Percentiles rank a stretch among this genome's conserved stretches.
These are phyloP conservation scores for Thozetella sp. DNA, from an alignment of 495 filamentous ascomycete species.

Conservation along the genomic window DNA sequence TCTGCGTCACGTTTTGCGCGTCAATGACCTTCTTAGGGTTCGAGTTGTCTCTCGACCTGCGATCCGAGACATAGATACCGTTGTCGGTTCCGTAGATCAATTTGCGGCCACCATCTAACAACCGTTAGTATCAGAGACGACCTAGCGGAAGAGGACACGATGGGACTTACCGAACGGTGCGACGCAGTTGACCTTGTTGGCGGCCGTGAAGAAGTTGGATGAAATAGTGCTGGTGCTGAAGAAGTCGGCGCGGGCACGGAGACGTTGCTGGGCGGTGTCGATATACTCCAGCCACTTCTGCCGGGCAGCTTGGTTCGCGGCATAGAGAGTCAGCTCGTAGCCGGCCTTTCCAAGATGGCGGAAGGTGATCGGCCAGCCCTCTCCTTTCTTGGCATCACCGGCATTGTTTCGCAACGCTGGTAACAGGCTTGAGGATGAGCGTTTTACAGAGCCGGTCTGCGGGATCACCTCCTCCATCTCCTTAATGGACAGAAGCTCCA, in stretches of 20 bases:
- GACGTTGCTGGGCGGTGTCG: conserved; percentile 81
- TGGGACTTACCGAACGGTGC: conserved; percentile 78
- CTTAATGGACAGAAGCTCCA: conserved; percentile 90
- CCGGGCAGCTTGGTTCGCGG: conserved; percentile 73
- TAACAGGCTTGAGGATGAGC: conserved; percentile 86
- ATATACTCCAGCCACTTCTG: conserved; percentile 97
- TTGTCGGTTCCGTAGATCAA: conserved; percentile 91
- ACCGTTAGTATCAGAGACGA: conserved; percentile 28
- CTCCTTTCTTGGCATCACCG: conserved; percentile 55
- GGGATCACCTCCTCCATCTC: conserved; percentile 97
- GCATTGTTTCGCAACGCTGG: conserved; percentile 63
- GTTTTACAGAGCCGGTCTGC: conserved; percentile 73
- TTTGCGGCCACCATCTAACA: conserved; percentile 85
- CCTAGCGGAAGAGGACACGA: not conserved
- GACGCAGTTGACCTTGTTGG: conserved; percentile 88
- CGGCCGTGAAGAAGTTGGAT: conserved; percentile 77
- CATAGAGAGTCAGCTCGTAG: conserved; percentile 91
- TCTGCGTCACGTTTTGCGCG: conserved; percentile 83
- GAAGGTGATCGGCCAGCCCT: conserved; percentile 97
- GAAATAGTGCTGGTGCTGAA: conserved; percentile 88
- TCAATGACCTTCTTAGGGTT: conserved; percentile 87
- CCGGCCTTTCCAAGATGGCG: conserved; percentile 95
- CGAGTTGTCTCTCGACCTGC: conserved; percentile 79
- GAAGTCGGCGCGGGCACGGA: conserved; percentile 87
- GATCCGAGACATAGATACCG: conserved; percentile 89